A percentile compares a stretch with the other conserved stretches of the same genome.
Evolutionary conservation across 495 filamentous ascomycete species (phyloP).

Genomic region (Platismatia glauca): DNA sequence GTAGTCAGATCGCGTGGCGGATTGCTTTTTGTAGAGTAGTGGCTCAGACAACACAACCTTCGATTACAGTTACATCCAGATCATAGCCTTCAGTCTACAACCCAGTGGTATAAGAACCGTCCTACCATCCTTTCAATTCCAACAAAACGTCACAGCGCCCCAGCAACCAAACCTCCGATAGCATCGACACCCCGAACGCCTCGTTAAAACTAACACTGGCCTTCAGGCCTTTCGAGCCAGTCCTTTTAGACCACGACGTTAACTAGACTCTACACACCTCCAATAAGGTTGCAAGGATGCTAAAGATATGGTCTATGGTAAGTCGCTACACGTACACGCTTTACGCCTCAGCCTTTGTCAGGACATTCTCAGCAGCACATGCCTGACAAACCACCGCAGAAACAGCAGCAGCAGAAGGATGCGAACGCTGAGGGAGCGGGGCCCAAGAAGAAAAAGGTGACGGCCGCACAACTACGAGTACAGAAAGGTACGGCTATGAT

Average conservation of each 20-base stretch:
- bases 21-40: too few species aligned
- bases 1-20: background rate
- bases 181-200: background rate
- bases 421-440: constrained; percentile 70
- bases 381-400: constrained; percentile 41
- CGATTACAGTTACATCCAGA: background rate
- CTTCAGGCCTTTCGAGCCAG: background rate
- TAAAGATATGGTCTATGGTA: constrained; percentile 99
- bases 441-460: constrained; percentile 95
- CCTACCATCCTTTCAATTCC: background rate
- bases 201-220: background rate
- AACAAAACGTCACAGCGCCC: background rate
- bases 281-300: constrained; percentile 53
- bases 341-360: constrained; percentile 14
- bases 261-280: background rate
- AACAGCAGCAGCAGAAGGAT: constrained; percentile 90
- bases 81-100: background rate
- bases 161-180: background rate
- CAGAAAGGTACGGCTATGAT: constrained; percentile 66
- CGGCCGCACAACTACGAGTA: constrained; percentile 86
- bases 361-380: background rate
- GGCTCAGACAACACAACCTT: background rate
- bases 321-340: constrained; percentile 22
- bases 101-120: background rate
- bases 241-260: background rate